Base-by-base conservation (phyloP, 768 basidiomycete genomes). In the Russula brevipes region DNA sequence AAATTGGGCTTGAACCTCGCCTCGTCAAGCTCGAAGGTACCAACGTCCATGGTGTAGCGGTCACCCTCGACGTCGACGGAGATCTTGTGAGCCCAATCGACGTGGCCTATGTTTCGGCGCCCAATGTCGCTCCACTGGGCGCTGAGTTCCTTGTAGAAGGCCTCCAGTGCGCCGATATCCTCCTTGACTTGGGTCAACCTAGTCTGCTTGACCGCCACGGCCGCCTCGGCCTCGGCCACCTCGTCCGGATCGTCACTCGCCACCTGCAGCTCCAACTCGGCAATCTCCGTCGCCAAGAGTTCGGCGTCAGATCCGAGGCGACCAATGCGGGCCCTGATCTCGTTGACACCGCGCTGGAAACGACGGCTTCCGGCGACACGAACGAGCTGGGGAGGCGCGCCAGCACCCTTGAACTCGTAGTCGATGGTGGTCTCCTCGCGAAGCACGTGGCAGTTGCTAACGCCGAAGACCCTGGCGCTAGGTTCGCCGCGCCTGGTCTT, bases 401-500 rank as follows among this genome's bases (percentile, higher is more conserved):
- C 55, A 33, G 39, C 6, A 5, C 45, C 56, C 7, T 30, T 57
- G 45, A 36, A 24, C 52, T 54, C 59, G 42, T 54, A 60, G 1
- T 70, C 60, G 47, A 65, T 55, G 39, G 64, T 71, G 63, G 70
- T 73, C 38, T 73, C 45, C 69, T 68, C 30, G 51, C 56, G 66
- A 36, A 71, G 64, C 17, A 76, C 72, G 42, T 76, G 75, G 49
- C 65, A 59, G 69, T 71, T 73, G 61, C 56, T 76, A 31, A 75
- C 54, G 3, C 57, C 72, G 47, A 66, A 67, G 35, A 74, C 70
- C 67, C 58, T 71, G 50, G 64, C 58, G 55, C 76, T 64, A 61
- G 68, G 45, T 58, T 51, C 50, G 69, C 71, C 73, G 30, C 41
- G 7, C 67, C 65, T 72, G 35, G 14, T 19, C 3, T 24, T 57